Conservation (phyloP, 495 filamentous ascomycete genomes). For the Penicillium silybi region DNA sequence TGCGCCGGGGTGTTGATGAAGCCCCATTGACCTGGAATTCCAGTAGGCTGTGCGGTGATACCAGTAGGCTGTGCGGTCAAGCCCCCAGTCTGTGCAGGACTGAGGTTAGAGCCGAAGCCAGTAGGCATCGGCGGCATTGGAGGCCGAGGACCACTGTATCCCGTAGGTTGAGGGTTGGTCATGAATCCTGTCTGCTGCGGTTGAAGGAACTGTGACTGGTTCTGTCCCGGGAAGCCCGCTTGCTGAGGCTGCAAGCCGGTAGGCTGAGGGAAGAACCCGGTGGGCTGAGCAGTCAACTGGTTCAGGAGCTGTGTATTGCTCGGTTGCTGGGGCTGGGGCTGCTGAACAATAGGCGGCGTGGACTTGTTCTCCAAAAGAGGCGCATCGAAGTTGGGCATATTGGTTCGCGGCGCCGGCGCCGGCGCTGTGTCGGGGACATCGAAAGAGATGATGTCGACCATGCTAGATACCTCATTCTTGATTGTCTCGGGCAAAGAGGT, state of each 20-base stretch:
- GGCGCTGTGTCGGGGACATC: slow-evolving; percentile 76
- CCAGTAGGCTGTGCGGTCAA: slow-evolving; percentile 45
- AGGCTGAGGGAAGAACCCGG: slow-evolving; percentile 55
- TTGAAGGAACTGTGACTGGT: slow-evolving; percentile 38
- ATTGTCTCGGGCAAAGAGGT: slow-evolving; percentile 73
- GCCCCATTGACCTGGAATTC: slow-evolving; percentile 94
- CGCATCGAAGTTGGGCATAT: slow-evolving; percentile 75
- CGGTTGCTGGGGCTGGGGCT: slow-evolving; percentile 75
- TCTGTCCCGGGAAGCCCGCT: slow-evolving; percentile 44
- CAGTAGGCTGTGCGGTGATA: slow-evolving; percentile 91
- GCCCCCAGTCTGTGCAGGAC: slow-evolving; percentile 59
- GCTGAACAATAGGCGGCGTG: slow-evolving; percentile 71
- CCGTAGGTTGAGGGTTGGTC: slow-evolving; percentile 54
- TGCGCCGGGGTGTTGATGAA: slow-evolving; percentile 90
- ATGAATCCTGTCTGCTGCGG: slow-evolving; percentile 48
- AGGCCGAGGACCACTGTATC: slow-evolving; percentile 72
- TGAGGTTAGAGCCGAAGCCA: slow-evolving; percentile 64
- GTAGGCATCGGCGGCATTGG: slow-evolving; percentile 96
- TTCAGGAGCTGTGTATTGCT: slow-evolving; percentile 74
- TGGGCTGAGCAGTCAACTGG: slow-evolving; percentile 70
- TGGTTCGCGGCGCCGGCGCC: slow-evolving; percentile 49
- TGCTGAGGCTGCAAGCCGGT: slow-evolving; percentile 52
- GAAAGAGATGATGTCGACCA: slow-evolving; percentile 99
- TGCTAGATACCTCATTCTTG: slow-evolving; percentile 95
- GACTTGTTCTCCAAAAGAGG: slow-evolving; percentile 58